Evolutionary conservation across 192 early-diverging fungal genomes (phyloP).

Genomic region (Podochytrium sp.): DNA sequence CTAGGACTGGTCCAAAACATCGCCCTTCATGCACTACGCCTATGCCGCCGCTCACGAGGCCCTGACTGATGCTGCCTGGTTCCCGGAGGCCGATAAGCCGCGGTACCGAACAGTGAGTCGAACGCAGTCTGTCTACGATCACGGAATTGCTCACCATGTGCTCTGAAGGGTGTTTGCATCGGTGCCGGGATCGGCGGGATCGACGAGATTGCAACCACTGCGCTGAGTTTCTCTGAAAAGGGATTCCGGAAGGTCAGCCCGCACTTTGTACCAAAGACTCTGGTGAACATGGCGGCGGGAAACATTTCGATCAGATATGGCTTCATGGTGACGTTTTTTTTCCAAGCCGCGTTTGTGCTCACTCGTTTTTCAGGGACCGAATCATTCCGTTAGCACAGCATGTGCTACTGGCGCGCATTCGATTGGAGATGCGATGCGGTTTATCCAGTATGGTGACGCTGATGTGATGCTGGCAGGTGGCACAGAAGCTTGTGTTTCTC

Average conservation of each 20-base stretch:
- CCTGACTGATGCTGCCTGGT: conserved; percentile 81
- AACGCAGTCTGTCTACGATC: too few relatives aligned
- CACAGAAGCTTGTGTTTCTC: conserved; percentile 82
- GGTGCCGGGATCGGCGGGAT: conserved; percentile 93
- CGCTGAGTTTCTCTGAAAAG: conserved; percentile 54
- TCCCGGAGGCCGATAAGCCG: conserved; percentile 51
- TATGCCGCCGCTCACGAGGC: conserved; percentile 83
- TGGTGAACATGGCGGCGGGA: conserved; percentile 96
- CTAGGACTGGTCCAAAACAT: conserved; percentile 80
- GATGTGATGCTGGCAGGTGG: conserved; percentile 97
- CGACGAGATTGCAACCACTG: conserved; percentile 75
- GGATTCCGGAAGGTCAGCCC: conserved; percentile 80
- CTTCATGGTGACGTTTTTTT: conserved; percentile 55
- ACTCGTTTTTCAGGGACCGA: conserved; percentile 71
- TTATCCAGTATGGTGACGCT: conserved; percentile 89
- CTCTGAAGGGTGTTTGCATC: conserved; percentile 81
- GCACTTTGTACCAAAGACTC: conserved; percentile 86
- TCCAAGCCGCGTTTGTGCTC: neutral
- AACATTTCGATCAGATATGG: conserved; percentile 90
- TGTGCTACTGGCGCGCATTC: conserved; percentile 96
- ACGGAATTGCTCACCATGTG: neutral
- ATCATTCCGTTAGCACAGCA: conserved; percentile 90
- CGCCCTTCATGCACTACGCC: conserved; percentile 87
- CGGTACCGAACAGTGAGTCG: conserved; percentile 70
- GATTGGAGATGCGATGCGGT: conserved; percentile 91